Evolutionary conservation across 2,329 filamentous ascomycete genomes (phyloP), one percentile per base, ranked within the genome.

Genomic region (Penicillium sp.): DNA sequence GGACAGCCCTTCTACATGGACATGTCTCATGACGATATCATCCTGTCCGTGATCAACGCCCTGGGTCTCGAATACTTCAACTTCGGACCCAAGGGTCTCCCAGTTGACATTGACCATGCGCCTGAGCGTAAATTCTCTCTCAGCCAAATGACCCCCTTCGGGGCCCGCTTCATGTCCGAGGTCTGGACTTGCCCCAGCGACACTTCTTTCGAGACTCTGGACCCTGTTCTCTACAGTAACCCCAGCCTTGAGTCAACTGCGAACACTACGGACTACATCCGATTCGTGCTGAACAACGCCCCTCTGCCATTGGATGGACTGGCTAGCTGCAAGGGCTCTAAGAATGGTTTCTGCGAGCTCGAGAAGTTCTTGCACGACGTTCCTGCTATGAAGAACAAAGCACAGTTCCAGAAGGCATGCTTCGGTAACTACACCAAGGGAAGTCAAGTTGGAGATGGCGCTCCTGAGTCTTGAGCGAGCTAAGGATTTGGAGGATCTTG

Each of bases 11-110:
- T 83, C 61, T 83, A 81, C 61, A 73, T 79, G 54, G 80, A 83
- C 61, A 81, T 82, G 68, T 75, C 73, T 10, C 80, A 82, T 64
- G 80, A 83, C 64, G 77, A 81, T 57, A 79, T 81, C 56, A 77
- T 83, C 57, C 64, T 81, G 52, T 77, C 75, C 4, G 73, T 75
- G 5, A 68, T 83, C 11, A 75, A 79, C 0, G 81, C 81, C 3
- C 74, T 84, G 67, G 80, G 78, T 11, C 58, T 85, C 22, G 79
- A 83, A 58, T 83, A 83, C 62, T 79, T 83, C 70, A 67, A 65
- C 3, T 68, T 59, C 36, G 63, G 66, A 5, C 56, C 63, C 0
- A 36, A 61, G 4, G 69, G 69, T 7, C 44, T 72, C 5, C 68
- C 66, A 0, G 57, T 49, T 3, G 27, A 63, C 27, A 49, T 71